Percentiles rank a stretch among this genome's conserved stretches.
Evolutionary conservation across 371 early-diverging fungal genomes (phyloP).

Genomic region (Mortierella sp.): DNA sequence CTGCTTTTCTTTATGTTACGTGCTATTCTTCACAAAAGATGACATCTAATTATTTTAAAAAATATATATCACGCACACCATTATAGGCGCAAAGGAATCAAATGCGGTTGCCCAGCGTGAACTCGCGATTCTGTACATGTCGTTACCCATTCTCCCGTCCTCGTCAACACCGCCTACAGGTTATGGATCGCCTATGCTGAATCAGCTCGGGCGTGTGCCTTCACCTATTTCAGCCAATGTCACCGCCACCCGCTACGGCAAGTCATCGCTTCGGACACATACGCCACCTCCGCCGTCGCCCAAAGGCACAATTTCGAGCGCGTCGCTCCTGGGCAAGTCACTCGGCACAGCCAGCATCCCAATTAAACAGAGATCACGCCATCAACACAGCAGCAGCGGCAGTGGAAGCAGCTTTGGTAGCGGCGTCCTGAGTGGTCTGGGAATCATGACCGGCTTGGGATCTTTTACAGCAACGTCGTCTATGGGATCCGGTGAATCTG

Average conservation of each 20-base stretch:
- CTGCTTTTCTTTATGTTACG: no score
- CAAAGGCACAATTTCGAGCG: conserved; percentile 24
- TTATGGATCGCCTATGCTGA: conserved; percentile 19
- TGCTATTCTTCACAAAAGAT: no score
- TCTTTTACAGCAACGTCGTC: conserved; percentile 49
- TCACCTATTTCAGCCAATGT: conserved; percentile 23
- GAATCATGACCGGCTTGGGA: conserved; percentile 48
- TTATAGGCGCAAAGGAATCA: conserved; percentile 56
- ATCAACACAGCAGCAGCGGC: conserved; percentile 46
- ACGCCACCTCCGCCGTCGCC: conserved; percentile 35
- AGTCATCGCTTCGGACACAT: conserved; percentile 5
- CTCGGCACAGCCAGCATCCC: conserved; percentile 44
- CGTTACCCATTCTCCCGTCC: conserved; percentile 50
- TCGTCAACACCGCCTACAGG: conserved; percentile 34
- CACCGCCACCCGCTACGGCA: conserved; percentile 14
- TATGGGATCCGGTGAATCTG: conserved; percentile 38
- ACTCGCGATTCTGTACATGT: conserved; percentile 59
- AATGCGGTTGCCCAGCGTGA: conserved; percentile 57
- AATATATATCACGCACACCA: no score
- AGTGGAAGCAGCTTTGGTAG: conserved; percentile 52
- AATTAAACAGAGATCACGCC: conserved; percentile 43
- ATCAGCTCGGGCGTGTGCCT: conserved; percentile 17
- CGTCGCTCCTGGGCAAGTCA: conserved; percentile 15
- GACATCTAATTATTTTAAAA: no score
- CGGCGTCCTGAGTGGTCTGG: conserved; percentile 37